Evolutionary conservation across 2,329 filamentous ascomycete genomes (phyloP).

Genomic region (Apiospora phragmitis): DNA sequence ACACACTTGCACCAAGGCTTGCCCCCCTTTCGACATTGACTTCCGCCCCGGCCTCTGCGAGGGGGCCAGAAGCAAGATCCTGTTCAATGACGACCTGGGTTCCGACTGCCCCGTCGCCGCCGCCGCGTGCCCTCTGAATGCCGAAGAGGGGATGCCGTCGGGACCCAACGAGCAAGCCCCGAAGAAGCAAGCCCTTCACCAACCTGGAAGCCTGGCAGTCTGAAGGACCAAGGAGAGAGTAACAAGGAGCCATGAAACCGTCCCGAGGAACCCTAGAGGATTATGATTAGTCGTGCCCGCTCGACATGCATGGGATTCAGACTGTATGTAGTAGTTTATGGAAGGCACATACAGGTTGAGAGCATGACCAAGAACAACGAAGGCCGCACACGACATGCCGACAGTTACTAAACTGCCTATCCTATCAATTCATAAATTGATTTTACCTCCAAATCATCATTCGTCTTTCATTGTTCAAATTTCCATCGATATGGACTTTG

Average conservation of each 20-base stretch:
- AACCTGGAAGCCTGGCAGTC: background rate
- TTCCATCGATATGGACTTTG: background rate
- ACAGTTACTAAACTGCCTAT: background rate
- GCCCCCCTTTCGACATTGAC: background rate
- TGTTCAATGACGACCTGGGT: background rate
- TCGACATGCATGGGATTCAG: background rate
- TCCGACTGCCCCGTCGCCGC: background rate
- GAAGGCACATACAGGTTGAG: background rate
- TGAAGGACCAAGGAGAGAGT: background rate
- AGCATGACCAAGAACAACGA: background rate
- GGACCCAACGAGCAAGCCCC: background rate
- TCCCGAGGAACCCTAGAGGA: background rate
- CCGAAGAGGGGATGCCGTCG: background rate
- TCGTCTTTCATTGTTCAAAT: background rate
- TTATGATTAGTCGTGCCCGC: background rate
- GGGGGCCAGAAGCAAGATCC: background rate
- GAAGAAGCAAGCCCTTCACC: background rate
- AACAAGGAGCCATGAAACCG: background rate
- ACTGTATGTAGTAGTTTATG: background rate
- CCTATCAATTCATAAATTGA: background rate
- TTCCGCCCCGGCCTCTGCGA: background rate
- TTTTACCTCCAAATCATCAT: background rate
- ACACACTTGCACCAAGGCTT: conserved; percentile 1
- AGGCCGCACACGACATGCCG: background rate
- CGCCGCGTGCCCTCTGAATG: background rate